Conservation (phyloP, 2,329 filamentous ascomycete genomes). For the Bipolaris victoriae region DNA sequence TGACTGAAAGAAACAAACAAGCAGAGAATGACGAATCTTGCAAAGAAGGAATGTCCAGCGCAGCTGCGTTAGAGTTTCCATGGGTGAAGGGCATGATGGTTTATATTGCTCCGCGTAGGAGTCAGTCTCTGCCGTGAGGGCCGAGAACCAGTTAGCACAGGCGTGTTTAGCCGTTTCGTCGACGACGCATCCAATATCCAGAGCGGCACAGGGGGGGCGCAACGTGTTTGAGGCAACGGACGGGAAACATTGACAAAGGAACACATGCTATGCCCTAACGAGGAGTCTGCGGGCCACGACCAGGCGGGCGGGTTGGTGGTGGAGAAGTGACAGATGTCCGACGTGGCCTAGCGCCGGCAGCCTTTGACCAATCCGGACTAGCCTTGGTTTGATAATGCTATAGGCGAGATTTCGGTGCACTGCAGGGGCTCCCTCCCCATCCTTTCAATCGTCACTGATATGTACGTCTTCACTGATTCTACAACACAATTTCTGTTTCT, state of each 20-base stretch:
- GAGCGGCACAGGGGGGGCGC: conserved; percentile 24
- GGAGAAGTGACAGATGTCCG: conserved; percentile 25
- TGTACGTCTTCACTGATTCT: too few species aligned
- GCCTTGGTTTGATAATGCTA: conserved; percentile 16
- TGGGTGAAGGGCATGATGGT: conserved; percentile 14
- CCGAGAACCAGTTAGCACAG: conserved; percentile 24
- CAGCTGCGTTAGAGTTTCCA: conserved; percentile 34
- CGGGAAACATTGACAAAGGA: conserved; percentile 28
- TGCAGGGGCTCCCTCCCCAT: conserved; percentile 24
- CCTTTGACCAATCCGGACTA: conserved; percentile 17
- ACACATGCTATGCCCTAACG: conserved; percentile 18
- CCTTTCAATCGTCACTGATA: conserved; percentile 5
- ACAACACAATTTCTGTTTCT: background rate
- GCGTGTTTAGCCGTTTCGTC: conserved; percentile 35
- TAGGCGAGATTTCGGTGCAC: conserved; percentile 24
- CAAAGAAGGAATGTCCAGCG: conserved; percentile 40
- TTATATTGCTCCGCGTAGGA: conserved; percentile 28
- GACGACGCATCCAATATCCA: conserved; percentile 30
- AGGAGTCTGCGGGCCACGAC: conserved; percentile 11
- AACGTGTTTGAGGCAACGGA: conserved; percentile 30
- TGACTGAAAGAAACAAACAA: conserved; percentile 28
- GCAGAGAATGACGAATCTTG: conserved; percentile 24
- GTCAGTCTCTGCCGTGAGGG: conserved; percentile 24
- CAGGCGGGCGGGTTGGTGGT: conserved; percentile 11
- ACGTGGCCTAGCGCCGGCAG: conserved; percentile 23